These are phyloP conservation scores for Phytophthora pistaciae DNA, from an alignment of 352 stramenopile genomes.

Conservation along the genomic window DNA sequence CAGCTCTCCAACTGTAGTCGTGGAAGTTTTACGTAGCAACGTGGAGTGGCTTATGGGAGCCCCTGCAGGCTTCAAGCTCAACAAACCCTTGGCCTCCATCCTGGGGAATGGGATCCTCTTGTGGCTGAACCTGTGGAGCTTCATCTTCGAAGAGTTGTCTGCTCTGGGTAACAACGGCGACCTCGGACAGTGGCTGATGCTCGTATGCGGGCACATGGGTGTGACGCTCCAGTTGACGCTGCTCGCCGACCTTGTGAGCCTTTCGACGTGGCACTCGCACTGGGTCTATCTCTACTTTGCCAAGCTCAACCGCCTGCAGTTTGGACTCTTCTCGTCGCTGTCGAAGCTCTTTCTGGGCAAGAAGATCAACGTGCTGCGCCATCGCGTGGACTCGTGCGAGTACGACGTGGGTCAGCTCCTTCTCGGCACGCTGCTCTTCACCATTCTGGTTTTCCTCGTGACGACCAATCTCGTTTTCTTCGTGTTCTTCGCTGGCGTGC, in stretches of 20 bases:
- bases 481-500: conserved; percentile 91
- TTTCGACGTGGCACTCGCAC: conserved; percentile 89
- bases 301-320: conserved; percentile 86
- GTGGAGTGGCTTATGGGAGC: conserved; percentile 82
- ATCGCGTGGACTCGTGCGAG: conserved; percentile 94
- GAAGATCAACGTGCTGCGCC: conserved; percentile 94
- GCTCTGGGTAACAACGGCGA: background rate
- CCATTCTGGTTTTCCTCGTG: conserved; percentile 93
- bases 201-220: conserved; percentile 45
- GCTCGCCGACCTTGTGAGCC: conserved; percentile 73
- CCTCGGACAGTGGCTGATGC: conserved; percentile 18
- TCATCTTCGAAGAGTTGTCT: conserved; percentile 45
- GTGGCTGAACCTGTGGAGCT: conserved; percentile 83
- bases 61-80: conserved; percentile 89
- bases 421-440: conserved; percentile 94
- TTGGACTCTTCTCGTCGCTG: conserved; percentile 82
- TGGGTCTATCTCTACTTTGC: conserved; percentile 90
- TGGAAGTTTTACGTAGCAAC: conserved; percentile 59
- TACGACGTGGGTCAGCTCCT: conserved; percentile 93
- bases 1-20: conserved; percentile 44
- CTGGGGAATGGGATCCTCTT: conserved; percentile 87
- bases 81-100: conserved; percentile 88
- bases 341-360: conserved; percentile 95
- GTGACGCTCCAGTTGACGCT: conserved; percentile 80
- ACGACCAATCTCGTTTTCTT: conserved; percentile 96